A percentile compares a stretch with the other conserved stretches of the same genome.
Conservation (phyloP, 345 rosid species). For the Kandelia obovata region DNA sequence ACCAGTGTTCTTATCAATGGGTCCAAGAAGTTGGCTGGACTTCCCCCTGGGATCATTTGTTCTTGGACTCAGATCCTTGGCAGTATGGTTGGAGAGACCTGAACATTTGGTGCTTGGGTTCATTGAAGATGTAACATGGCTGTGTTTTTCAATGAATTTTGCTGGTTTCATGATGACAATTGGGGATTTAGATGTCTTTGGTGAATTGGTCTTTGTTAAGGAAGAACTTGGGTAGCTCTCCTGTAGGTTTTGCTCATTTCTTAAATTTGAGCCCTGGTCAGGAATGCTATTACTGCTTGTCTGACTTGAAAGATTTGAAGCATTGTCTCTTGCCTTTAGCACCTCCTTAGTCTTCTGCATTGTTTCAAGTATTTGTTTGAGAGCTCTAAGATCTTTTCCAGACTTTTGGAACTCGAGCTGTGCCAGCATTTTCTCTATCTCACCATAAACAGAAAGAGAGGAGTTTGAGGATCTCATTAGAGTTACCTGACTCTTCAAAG, state of each 20-base stretch:
- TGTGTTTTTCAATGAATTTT: constrained; percentile 32
- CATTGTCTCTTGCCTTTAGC: constrained; percentile 39
- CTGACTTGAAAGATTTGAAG: constrained; percentile 25
- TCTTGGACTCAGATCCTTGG: constrained; percentile 46
- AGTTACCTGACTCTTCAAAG: constrained; percentile 25
- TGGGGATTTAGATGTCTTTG: constrained; percentile 47
- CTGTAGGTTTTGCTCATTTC: constrained; percentile 19
- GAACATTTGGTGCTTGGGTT: constrained; percentile 32
- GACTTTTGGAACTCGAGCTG: constrained; percentile 74
- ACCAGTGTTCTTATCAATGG: constrained; percentile 33
- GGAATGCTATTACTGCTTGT: constrained; percentile 22
- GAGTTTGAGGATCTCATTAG: constrained; percentile 26
- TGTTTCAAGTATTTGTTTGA: constrained; percentile 80
- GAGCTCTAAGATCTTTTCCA: constrained; percentile 88
- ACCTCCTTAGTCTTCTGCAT: constrained; percentile 63
- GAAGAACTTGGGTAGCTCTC: constrained; percentile 32
- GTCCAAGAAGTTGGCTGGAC: constrained; percentile 26
- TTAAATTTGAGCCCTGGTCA: constrained; percentile 30
- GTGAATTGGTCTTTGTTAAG: constrained; percentile 34
- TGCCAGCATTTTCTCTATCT: constrained; percentile 74
- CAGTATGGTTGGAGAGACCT: constrained; percentile 34
- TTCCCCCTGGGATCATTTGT: constrained; percentile 29
- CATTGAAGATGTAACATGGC: constrained; percentile 23
- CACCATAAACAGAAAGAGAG: constrained; percentile 62
- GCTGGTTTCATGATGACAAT: constrained; percentile 56